Evolutionary conservation across 73 alveolate species (phyloP).

Genomic region (Stentor coeruleus): DNA sequence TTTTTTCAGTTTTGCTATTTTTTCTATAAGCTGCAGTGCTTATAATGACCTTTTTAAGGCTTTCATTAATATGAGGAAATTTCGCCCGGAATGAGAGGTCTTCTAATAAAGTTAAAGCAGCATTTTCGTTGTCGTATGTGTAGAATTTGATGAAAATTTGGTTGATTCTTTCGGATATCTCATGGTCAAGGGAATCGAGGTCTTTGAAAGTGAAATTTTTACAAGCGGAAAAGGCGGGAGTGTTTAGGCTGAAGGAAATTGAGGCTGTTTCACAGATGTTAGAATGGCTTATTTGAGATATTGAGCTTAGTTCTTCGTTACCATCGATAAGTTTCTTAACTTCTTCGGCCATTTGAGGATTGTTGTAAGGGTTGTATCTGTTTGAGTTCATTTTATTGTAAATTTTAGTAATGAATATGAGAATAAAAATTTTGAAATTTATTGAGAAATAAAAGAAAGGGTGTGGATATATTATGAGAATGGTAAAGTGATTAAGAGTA

Average conservation of each 20-base stretch:
- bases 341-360: no score
- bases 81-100: neutral
- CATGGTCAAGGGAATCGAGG: neutral
- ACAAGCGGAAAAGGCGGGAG: constrained; percentile 5
- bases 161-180: neutral
- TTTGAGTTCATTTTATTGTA: no score
- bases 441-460: no score
- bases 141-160: neutral
- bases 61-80: neutral
- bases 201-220: neutral
- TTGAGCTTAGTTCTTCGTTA: no score
- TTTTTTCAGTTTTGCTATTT: neutral
- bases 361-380: no score
- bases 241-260: neutral
- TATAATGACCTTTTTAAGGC: neutral
- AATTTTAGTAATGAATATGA: no score
- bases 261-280: neutral
- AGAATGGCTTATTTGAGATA: no score
- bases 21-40: neutral
- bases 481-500: no score
- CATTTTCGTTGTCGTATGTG: neutral
- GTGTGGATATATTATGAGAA: no score
- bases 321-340: no score
- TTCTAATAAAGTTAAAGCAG: neutral
- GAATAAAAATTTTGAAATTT: no score